A percentile compares a stretch with the other conserved stretches of the same genome.
These are phyloP conservation scores for Nymphaea colorata DNA, from an alignment of 164 flowering plant species.

Conservation along the genomic window DNA sequence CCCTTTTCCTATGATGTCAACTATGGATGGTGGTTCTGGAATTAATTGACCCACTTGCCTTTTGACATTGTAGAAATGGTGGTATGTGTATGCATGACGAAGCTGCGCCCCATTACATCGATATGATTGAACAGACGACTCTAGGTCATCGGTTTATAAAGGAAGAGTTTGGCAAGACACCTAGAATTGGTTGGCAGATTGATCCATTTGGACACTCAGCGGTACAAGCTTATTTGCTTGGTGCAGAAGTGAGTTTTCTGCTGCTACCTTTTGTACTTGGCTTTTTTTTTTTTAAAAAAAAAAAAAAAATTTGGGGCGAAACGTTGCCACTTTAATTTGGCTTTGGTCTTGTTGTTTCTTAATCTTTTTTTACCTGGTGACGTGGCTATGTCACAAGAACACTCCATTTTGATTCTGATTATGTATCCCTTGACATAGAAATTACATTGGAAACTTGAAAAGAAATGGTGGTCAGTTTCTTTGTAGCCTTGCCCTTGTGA, in stretches of 20 bases:
- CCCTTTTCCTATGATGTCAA: too few species aligned
- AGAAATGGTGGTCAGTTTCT: too few species aligned
- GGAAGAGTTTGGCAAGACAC: constrained; percentile 41
- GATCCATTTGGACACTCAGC: constrained; percentile 94
- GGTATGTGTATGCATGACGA: constrained; percentile 92
- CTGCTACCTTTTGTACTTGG: background rate
- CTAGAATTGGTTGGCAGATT: constrained; percentile 86
- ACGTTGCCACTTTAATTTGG: too few species aligned
- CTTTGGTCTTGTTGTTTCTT: background rate
- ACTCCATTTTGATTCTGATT: background rate
- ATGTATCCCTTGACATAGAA: too few species aligned
- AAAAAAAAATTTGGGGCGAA: background rate
- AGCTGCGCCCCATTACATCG: constrained; percentile 79
- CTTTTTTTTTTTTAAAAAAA: too few species aligned
- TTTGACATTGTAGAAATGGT: constrained; percentile 46
- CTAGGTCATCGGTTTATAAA: constrained; percentile 67
- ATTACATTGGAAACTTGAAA: too few species aligned
- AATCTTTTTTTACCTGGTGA: background rate
- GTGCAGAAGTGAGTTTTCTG: constrained; percentile 52
- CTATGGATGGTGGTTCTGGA: background rate
- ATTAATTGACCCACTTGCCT: background rate
- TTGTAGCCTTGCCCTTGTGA: too few species aligned
- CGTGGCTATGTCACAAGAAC: background rate
- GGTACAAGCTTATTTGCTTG: constrained; percentile 78
- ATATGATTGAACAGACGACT: constrained; percentile 93